These are phyloP conservation scores for Coprinopsis marcescibilis DNA, from an alignment of 768 basidiomycete genomes.

Conservation along the genomic window DNA sequence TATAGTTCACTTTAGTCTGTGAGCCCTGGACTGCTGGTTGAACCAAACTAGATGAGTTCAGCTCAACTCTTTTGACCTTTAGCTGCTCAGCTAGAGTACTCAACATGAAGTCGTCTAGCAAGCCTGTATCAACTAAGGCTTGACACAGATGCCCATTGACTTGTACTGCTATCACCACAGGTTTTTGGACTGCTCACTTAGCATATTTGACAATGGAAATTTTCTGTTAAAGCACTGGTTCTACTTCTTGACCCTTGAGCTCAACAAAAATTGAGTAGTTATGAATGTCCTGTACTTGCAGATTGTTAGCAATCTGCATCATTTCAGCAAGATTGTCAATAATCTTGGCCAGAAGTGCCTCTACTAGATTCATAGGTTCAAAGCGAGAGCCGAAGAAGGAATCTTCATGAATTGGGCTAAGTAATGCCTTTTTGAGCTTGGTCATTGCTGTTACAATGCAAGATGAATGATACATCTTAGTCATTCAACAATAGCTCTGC, in stretches of 20 bases:
- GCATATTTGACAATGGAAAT: slow-evolving; percentile 15
- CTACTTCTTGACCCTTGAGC: too few species aligned
- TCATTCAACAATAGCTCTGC: slow-evolving; percentile 16
- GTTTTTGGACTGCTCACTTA: slow-evolving; percentile 21
- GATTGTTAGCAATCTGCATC: too few species aligned
- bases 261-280: too few species aligned
- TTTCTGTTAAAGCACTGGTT: slow-evolving; percentile 20
- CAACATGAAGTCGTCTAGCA: slow-evolving; percentile 36
- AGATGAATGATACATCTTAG: slow-evolving; percentile 25
- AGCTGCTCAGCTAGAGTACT: slow-evolving; percentile 32
- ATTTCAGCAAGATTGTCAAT: too few species aligned
- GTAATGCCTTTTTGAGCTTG: too few species aligned
- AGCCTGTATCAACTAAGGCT: slow-evolving; percentile 34
- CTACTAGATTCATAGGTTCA: too few species aligned
- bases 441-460: slow-evolving; percentile 28
- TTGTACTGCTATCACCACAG: slow-evolving; percentile 23
- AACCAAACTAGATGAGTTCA: slow-evolving; percentile 27
- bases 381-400: too few species aligned
- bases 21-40: slow-evolving; percentile 39
- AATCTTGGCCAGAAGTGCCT: too few species aligned
- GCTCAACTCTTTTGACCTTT: slow-evolving; percentile 15
- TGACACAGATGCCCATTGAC: slow-evolving; percentile 28
- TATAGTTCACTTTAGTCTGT: slow-evolving; percentile 27
- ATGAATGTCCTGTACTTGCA: too few species aligned
- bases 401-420: too few species aligned